A percentile compares a stretch with the other conserved stretches of the same genome.
Conservation (phyloP, 1,284 basidiomycete genomes). For the Exobasidium cylindrosporum region DNA sequence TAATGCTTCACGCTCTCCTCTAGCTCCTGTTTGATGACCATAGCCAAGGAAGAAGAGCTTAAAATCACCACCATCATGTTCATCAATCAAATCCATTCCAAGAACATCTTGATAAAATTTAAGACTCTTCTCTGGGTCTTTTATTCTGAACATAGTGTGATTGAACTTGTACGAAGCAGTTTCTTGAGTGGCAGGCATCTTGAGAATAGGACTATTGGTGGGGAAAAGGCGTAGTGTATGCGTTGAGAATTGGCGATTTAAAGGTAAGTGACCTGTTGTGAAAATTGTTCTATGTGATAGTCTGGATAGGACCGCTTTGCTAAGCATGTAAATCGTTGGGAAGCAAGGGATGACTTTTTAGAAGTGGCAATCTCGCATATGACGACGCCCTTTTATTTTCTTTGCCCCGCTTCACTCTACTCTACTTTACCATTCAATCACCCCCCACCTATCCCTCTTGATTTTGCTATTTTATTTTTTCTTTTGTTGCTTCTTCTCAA, state of each 20-base stretch:
- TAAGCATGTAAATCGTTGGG: neutral
- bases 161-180: conserved; percentile 50
- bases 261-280: neutral
- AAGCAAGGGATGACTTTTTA: no score
- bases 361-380: no score
- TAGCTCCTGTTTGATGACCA: conserved; percentile 62
- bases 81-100: conserved; percentile 78
- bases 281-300: neutral
- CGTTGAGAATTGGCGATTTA: no score
- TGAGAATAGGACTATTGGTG: neutral
- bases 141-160: conserved; percentile 12
- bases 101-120: conserved; percentile 60
- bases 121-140: conserved; percentile 68
- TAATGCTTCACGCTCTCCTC: conserved; percentile 65
- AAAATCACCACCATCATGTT: conserved; percentile 60
- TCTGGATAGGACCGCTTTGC: neutral
- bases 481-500: no score
- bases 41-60: conserved; percentile 79
- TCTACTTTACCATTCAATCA: no score
- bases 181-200: conserved; percentile 27
- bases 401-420: no score
- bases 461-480: no score
- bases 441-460: no score
- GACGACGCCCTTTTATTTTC: no score
- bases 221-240: neutral